Evolutionary conservation across 2,329 filamentous ascomycete genomes (phyloP).

Genomic region (Mycosphaerella sp.): DNA sequence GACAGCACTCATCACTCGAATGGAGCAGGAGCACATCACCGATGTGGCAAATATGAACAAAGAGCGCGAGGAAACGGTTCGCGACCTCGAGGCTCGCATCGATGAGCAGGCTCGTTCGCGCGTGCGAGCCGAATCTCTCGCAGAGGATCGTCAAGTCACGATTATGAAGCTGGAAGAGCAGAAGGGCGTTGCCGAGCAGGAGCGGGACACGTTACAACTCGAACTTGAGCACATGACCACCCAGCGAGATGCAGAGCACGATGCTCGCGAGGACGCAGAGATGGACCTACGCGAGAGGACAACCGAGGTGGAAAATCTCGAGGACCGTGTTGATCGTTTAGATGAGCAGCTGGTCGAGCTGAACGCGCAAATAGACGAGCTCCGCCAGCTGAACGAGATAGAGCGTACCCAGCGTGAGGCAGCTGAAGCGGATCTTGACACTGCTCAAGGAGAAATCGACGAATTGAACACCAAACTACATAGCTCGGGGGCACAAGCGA

Average conservation of each 20-base stretch:
- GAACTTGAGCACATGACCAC: conserved; percentile 34
- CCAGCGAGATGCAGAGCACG: conserved; percentile 33
- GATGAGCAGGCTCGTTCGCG: conserved; percentile 36
- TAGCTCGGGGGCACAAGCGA: conserved; percentile 41
- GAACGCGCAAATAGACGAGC: conserved; percentile 33
- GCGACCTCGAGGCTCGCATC: conserved; percentile 36
- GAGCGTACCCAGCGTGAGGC: conserved; percentile 41
- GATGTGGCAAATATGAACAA: conserved; percentile 37
- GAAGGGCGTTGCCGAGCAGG: conserved; percentile 35
- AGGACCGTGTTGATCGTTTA: conserved; percentile 32
- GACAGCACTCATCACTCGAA: conserved; percentile 34
- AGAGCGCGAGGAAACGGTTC: conserved; percentile 35
- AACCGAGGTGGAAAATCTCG: conserved; percentile 36
- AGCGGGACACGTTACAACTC: conserved; percentile 32
- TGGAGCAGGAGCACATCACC: conserved; percentile 38
- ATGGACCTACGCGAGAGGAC: conserved; percentile 36
- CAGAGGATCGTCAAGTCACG: conserved; percentile 34
- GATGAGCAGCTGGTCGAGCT: conserved; percentile 31
- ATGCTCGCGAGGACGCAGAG: conserved; percentile 34
- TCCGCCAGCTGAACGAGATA: conserved; percentile 36
- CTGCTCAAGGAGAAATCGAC: conserved; percentile 38
- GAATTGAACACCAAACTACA: conserved; percentile 38
- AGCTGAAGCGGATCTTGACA: conserved; percentile 41
- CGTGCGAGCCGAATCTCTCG: conserved; percentile 36
- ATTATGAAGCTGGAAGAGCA: conserved; percentile 39